Conservation (phyloP, 2,329 filamentous ascomycete genomes). For the Hymenotorrendiella dingleyae region DNA sequence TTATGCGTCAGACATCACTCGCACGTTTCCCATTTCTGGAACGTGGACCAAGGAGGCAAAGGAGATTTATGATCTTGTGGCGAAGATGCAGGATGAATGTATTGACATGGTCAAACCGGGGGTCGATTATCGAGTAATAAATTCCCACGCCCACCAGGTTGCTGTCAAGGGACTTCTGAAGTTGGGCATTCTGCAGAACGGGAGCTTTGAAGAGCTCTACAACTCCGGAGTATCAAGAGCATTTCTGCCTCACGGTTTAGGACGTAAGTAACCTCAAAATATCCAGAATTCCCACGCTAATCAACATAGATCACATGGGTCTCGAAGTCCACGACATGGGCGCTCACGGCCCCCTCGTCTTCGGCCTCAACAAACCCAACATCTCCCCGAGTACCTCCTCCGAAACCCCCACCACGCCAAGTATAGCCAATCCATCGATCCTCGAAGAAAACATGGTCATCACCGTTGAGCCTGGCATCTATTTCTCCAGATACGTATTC, state of each 20-base stretch:
- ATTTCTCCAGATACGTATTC: constrained; percentile 70
- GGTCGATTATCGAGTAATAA: constrained; percentile 64
- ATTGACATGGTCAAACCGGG: constrained; percentile 65
- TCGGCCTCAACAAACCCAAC: constrained; percentile 3
- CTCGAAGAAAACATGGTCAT: constrained; percentile 61
- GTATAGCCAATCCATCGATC: constrained; percentile 24
- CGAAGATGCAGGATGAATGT: constrained; percentile 73
- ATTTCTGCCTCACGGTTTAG: constrained; percentile 58
- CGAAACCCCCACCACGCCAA: constrained; percentile 11
- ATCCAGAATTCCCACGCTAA: constrained; percentile 6
- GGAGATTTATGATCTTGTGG: constrained; percentile 71
- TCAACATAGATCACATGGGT: constrained; percentile 47
- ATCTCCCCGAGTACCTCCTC: constrained; percentile 13
- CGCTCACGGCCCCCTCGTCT: constrained; percentile 34
- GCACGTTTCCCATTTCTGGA: constrained; percentile 75
- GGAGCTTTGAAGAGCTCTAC: constrained; percentile 47
- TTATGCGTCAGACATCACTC: constrained; percentile 87
- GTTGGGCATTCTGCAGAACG: constrained; percentile 66
- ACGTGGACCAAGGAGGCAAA: constrained; percentile 62
- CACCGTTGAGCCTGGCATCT: constrained; percentile 74
- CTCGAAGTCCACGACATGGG: constrained; percentile 59
- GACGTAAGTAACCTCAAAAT: constrained; percentile 14
- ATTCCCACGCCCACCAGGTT: constrained; percentile 65
- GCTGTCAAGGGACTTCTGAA: constrained; percentile 64
- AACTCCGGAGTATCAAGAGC: constrained; percentile 48